phyloP scores from a whole-genome alignment of 2,329 filamentous ascomycete genomes.

The Fusarium buharicum region DNA sequence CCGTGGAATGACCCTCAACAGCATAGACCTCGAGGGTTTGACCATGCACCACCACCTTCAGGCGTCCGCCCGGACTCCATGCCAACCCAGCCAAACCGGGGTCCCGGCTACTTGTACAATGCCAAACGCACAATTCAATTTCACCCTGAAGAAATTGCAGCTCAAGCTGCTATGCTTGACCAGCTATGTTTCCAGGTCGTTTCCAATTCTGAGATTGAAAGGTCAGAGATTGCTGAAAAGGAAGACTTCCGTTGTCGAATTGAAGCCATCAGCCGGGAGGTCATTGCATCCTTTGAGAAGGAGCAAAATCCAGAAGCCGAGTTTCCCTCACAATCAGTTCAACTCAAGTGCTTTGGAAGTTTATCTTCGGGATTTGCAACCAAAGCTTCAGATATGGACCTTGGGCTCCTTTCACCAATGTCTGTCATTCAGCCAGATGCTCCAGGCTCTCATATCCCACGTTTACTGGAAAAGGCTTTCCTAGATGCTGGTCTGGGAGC shows the following conservation, averaged over 20 bases:
- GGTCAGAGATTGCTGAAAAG: conserved; percentile 73
- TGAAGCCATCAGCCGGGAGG: conserved; percentile 70
- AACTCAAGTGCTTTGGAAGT: conserved; percentile 83
- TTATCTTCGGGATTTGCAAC: conserved; percentile 87
- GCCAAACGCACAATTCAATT: conserved; percentile 45
- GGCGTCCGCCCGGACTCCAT: conserved; percentile 16
- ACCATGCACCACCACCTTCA: conserved; percentile 41
- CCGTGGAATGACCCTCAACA: conserved; percentile 41
- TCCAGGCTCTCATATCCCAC: conserved; percentile 71
- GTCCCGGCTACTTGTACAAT: conserved; percentile 36
- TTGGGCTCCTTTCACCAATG: conserved; percentile 76
- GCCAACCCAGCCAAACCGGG: conserved; percentile 21
- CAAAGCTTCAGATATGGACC: conserved; percentile 89
- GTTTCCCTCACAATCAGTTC: conserved; percentile 67
- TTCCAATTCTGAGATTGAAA: conserved; percentile 69
- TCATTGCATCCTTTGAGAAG: conserved; percentile 64
- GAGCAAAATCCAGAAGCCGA: conserved; percentile 52
- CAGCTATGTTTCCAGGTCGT: conserved; percentile 58
- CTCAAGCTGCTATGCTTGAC: conserved; percentile 62
- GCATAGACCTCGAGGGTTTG: conserved; percentile 31
- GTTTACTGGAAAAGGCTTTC: conserved; percentile 78
- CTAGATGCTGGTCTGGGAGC: conserved; percentile 79
- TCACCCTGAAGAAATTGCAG: conserved; percentile 58
- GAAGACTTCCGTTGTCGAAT: conserved; percentile 74
- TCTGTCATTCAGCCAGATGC: conserved; percentile 65